These are phyloP conservation scores for Chlorella sp. DNA, from an alignment of 139 green algal species.

Conservation along the genomic window DNA sequence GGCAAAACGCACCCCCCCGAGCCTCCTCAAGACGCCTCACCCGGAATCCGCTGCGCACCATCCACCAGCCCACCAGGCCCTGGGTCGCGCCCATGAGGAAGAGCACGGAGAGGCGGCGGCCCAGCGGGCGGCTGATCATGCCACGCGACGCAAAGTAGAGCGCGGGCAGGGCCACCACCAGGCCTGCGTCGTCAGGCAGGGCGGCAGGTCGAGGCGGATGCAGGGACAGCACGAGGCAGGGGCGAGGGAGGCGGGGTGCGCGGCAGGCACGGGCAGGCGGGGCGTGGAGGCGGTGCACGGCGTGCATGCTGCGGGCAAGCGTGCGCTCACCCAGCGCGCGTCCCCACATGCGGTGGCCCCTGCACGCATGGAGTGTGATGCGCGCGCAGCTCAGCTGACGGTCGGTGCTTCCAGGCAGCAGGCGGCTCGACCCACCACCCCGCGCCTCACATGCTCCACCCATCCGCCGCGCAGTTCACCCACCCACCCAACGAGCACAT, in stretches of 20 bases:
- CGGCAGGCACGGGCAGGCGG: background rate
- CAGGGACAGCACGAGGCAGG: slow-evolving; percentile 46
- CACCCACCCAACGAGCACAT: too few relatives aligned
- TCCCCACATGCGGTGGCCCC: slow-evolving; percentile 93
- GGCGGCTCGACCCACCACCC: too few relatives aligned
- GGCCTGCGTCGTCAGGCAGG: slow-evolving; percentile 21
- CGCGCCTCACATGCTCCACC: too few relatives aligned
- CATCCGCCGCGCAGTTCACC: too few relatives aligned
- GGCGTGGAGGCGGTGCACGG: background rate
- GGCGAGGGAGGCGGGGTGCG: background rate
- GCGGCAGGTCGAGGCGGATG: slow-evolving; percentile 33
- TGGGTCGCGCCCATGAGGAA: slow-evolving; percentile 88
- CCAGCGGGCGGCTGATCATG: slow-evolving; percentile 75
- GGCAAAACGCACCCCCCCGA: too few relatives aligned
- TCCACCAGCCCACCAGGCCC: slow-evolving; percentile 99
- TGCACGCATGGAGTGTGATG: too few relatives aligned
- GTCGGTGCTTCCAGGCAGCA: too few relatives aligned
- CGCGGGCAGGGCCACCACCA: slow-evolving; percentile 84
- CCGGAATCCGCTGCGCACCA: slow-evolving; percentile 87
- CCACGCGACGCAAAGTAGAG: slow-evolving; percentile 78
- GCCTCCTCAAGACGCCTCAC: too few relatives aligned
- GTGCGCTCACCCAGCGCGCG: slow-evolving; percentile 48
- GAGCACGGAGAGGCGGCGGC: slow-evolving; percentile 78
- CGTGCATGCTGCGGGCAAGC: background rate
- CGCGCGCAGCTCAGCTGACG: too few relatives aligned